These are phyloP conservation scores for bread wheat (Triticum aestivum) DNA, from an alignment of 176 grass and related monocot genomes.

Conservation along the genomic window DNA sequence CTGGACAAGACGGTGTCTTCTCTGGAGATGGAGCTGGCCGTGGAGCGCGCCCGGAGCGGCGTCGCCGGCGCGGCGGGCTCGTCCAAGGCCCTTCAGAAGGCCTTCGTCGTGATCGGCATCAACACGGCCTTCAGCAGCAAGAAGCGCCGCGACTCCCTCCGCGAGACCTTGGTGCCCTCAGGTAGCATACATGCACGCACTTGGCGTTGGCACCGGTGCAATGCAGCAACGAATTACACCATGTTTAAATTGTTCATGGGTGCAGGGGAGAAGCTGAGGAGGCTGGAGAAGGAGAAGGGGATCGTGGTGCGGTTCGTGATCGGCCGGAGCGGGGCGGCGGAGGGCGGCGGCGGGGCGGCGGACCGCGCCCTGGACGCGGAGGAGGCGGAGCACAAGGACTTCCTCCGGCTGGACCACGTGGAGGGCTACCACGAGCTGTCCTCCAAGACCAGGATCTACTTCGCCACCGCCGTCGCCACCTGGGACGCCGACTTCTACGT, in stretches of 20 bases:
- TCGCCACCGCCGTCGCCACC: conserved; percentile 66
- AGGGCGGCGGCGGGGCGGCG: conserved; percentile 30
- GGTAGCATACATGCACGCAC: conserved; percentile 3
- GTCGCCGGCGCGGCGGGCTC: not conserved
- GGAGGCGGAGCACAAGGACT: conserved; percentile 69
- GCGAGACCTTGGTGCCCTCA: conserved; percentile 81
- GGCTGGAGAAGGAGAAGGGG: conserved; percentile 82
- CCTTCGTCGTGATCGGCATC: conserved; percentile 81
- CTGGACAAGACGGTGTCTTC: conserved; percentile 80
- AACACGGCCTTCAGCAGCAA: conserved; percentile 86
- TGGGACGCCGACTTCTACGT: conserved; percentile 99
- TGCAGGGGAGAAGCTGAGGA: conserved; percentile 64
- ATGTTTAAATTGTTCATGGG: too few species aligned
- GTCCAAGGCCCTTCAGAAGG: conserved; percentile 50
- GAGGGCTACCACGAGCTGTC: conserved; percentile 94
- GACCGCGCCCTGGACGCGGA: conserved; percentile 75
- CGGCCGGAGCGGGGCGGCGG: conserved; percentile 62
- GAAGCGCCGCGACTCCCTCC: conserved; percentile 78
- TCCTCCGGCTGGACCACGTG: conserved; percentile 75
- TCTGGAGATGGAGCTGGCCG: conserved; percentile 68
- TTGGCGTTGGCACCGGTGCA: not conserved
- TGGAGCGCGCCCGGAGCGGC: conserved; percentile 41
- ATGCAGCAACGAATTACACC: not conserved
- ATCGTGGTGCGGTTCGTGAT: conserved; percentile 93
- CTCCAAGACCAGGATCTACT: conserved; percentile 86